Base-by-base conservation (phyloP, 192 early-diverging fungal genomes). In the Coemansia sp. region DNA sequence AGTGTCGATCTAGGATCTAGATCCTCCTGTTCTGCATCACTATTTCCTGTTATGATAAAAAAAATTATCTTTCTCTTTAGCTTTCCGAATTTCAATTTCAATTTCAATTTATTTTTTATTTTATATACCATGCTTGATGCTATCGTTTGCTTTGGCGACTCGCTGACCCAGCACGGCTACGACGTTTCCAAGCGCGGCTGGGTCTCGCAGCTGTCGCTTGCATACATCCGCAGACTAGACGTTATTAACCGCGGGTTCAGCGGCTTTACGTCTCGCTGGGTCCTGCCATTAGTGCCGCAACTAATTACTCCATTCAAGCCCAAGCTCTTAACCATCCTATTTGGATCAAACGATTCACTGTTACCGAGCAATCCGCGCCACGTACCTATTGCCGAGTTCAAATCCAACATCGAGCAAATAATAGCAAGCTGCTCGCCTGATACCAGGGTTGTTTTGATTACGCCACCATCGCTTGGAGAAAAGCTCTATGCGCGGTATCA, bases 131-230 rank as follows among this genome's bases (percentile, higher is more conserved):
- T n/a, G n/a, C 31, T n/a, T 46, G 46, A 54, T n/a, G n/a, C n/a
- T n/a, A n/a, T n/a, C n/a, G n/a, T n/a, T n/a, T 73, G 66, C 22
- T 40, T 82, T 15, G 79, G 79, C 17, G 79, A 82, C 64, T 74
- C 71, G 39, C 27, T 82, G 24, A 76, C 79, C 2, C 79, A 82
- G 70, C 73, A 64, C 46, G 74, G 74, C 56, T 76, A 65, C 70
- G 67, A 73, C 46, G 74, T 82, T 2, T 31, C 25, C 35, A 66
- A 64, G 49, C 51, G 22, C 59, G 79, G 79, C 17, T 82, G 79
- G 79, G 60, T 64, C 0, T 70, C 79, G 2, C 79, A 82, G 45
- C 57, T 82, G 9, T 36, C 79, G 0, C 54, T 47, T 14, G 10
- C 59, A 0, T 82, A 82, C 56, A 6, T 70, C 25, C 70, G 79